Conservation (phyloP, 2,329 filamentous ascomycete species). For the Blastomyces percursus region DNA sequence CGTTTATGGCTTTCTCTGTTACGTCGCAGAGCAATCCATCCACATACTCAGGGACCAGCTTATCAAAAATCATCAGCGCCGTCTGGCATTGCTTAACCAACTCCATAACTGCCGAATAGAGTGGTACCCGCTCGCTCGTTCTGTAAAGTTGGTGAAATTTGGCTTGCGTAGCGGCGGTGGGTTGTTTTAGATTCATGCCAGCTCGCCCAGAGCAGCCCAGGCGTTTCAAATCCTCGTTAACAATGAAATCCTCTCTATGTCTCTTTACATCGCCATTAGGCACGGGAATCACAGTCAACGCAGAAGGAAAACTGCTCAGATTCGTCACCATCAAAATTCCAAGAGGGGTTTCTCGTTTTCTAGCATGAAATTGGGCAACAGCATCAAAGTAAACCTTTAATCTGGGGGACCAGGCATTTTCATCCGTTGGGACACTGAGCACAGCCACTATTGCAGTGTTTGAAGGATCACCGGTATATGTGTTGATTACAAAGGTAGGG, state of each 20-base stretch:
- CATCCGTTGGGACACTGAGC: conserved; percentile 69
- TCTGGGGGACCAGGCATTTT: conserved; percentile 65
- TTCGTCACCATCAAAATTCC: conserved; percentile 92
- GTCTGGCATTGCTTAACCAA: conserved; percentile 85
- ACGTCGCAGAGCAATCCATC: conserved; percentile 89
- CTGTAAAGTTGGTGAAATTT: conserved; percentile 90
- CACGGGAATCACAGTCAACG: conserved; percentile 80
- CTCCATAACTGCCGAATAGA: conserved; percentile 71
- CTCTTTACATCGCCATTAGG: conserved; percentile 74
- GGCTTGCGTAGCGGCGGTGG: conserved; percentile 68
- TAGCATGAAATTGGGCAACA: conserved; percentile 72
- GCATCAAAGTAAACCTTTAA: conserved; percentile 77
- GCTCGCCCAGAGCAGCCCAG: conserved; percentile 84
- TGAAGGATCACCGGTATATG: conserved; percentile 76
- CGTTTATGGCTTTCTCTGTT: conserved; percentile 76
- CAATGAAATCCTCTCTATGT: conserved; percentile 73
- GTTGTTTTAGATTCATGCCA: conserved; percentile 67
- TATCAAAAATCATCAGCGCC: conserved; percentile 76
- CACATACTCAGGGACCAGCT: conserved; percentile 75
- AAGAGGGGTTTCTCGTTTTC: conserved; percentile 67
- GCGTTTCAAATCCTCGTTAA: conserved; percentile 89
- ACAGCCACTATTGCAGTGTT: conserved; percentile 72
- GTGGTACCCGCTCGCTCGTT: conserved; percentile 68
- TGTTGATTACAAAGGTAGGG: conserved; percentile 83
- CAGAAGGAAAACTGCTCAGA: conserved; percentile 80